Base-by-base conservation (phyloP, 306 rosid species). In the Astragalus glycyphyllos region DNA sequence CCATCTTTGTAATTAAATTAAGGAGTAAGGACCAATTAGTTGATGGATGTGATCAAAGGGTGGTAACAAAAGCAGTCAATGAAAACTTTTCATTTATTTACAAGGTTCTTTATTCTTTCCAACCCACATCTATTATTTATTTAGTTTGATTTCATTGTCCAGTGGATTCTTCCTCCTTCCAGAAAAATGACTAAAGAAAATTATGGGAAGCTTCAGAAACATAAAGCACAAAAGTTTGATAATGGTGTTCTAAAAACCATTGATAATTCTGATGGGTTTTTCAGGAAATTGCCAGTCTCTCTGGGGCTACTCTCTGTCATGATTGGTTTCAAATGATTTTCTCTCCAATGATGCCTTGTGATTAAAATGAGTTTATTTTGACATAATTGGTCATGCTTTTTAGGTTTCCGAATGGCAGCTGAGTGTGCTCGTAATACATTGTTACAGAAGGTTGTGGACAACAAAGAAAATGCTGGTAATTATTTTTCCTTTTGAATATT, bases 401-500 rank as follows among this genome's bases (percentile, higher is more conserved):
- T 74, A 95, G 99, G 99, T 81, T 94, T 83, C 74, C 90, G 96
- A 46, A 91, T 94, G 99, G 99, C 97, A 12, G 88, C 88, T 15
- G 99, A 89, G 79, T 94, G 95, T 80, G 96, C 99, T 13, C 91
- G 87, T 23, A 51, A 87, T 86, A 91, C 95, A 44, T 76, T 94
- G 85, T 82, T 87, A 76, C 80, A 37, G 71, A 94, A 82, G 79
- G 97, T 89, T 46, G 84, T 89, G 58, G 99, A 91, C 79, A 94
- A 94, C 75, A 89, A 85, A 83, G 85, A 70, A 23, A 92, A 91
- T 84, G 64, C 90, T 56, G 97, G 99, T 87, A 82, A 37, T 51
- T 15, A 5, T 49, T 74, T 6, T 49, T 15, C 11, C 47, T 41
- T 66, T 73, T 14, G 7, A 9, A 47, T 62, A 5, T 4, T 48